Percentiles rank a stretch among this genome's conserved stretches.
These are phyloP conservation scores for Fallopia convolvulus DNA, from an alignment of 148 eudicot genomes.

Conservation along the genomic window DNA sequence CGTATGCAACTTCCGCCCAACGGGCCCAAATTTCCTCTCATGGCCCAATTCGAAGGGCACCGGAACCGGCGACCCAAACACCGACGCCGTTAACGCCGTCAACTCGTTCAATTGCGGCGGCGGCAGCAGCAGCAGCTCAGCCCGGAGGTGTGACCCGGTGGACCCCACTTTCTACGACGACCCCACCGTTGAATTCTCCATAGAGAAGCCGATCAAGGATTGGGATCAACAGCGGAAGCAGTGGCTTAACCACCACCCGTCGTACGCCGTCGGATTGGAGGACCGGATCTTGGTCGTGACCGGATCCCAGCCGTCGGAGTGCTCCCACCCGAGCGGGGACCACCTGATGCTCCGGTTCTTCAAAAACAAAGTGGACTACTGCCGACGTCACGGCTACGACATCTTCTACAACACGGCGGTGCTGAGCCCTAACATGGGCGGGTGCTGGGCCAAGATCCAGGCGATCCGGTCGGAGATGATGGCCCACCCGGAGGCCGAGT, in stretches of 20 bases:
- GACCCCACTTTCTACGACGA: constrained; percentile 25
- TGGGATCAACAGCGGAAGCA: constrained; percentile 24
- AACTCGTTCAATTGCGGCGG: background rate
- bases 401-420: constrained; percentile 71
- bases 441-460: constrained; percentile 80
- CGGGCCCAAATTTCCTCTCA: background rate
- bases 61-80: background rate
- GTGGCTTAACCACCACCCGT: constrained; percentile 37
- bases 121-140: background rate
- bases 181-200: background rate
- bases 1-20: constrained; percentile 4
- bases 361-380: constrained; percentile 87
- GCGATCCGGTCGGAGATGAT: constrained; percentile 64
- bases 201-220: constrained; percentile 15
- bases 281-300: constrained; percentile 50
- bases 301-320: constrained; percentile 79
- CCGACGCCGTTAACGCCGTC: constrained; percentile 4
- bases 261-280: constrained; percentile 23
- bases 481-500: constrained; percentile 95
- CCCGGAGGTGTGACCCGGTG: constrained; percentile 1
- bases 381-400: constrained; percentile 71
- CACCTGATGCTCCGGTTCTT: constrained; percentile 52
- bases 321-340: constrained; percentile 62
- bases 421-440: constrained; percentile 52
- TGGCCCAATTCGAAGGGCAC: background rate